Base-by-base conservation (phyloP, 345 rosid species). In the Abelmoschus esculentus region DNA sequence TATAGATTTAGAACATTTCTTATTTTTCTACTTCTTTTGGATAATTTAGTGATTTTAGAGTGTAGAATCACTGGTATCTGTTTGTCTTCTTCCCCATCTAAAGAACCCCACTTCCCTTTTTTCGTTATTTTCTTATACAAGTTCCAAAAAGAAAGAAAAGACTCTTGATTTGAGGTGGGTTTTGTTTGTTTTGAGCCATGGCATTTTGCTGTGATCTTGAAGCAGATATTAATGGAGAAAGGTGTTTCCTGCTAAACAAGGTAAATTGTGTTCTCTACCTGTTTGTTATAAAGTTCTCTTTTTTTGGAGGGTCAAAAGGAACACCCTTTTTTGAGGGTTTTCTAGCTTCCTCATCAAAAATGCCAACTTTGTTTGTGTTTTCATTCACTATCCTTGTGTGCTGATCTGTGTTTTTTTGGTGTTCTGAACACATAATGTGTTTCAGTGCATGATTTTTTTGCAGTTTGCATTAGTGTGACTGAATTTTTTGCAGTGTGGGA, bases 161-260 rank as follows among this genome's bases (percentile, higher is more conserved):
- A 71, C 67, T 73, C 79, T 73, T 71, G 73, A 15, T 77, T 40
- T 80, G 74, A 79, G 78, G 74, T 76, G 77, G 77, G 50, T 52
- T 77, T 75, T 71, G 61, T 54, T 72, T 60, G 3, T 67, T 77
- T 62, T 71, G 68, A 74, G 82, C 77, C 79, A 90, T 90, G 97
- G 90, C 83, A 73, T 77, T 70, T 80, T 81, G 84, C 78, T 90
- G 96, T 85, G 89, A 84, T 81, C 96, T 93, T 83, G 86, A 93
- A 81, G 96, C 88, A 22, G 97, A 93, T 81, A 85, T 93, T 78
- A 93, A 93, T 80, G 97, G 96, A 11, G 92, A 88, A 79, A 91
- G 87, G 81, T 86, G 90, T 67, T 85, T 88, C 80, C 66, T 89
- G 80, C 86, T 93, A 44, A 78, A 86, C 80, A 91, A 86, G 98